Percentiles rank a stretch among this genome's conserved stretches.
phyloP scores from a whole-genome alignment of 352 stramenopile genomes.

The Globisporangium abappressorium region DNA sequence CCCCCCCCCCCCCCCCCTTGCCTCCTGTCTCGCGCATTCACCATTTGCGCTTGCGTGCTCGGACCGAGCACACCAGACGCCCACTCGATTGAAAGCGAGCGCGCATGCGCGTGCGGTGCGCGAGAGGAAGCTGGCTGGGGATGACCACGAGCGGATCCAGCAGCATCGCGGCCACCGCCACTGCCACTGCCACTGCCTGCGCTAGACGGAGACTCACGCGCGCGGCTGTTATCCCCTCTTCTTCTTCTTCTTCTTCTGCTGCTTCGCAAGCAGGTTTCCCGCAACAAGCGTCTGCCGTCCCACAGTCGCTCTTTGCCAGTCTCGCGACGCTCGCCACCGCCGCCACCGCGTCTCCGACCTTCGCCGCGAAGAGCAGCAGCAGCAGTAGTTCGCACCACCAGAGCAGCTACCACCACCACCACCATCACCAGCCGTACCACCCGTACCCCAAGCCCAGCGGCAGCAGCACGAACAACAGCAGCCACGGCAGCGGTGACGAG shows the following conservation, averaged over 20 bases:
- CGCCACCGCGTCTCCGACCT: not conserved
- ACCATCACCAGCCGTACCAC: conserved; percentile 18
- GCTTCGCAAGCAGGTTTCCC: not conserved
- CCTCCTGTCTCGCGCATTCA: not conserved
- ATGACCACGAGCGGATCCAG: conserved; percentile 12
- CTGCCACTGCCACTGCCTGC: not conserved
- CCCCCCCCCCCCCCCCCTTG: not conserved
- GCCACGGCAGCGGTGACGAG: conserved; percentile 9
- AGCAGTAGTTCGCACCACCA: not conserved
- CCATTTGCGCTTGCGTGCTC: conserved; percentile 7
- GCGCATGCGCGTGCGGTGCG: conserved; percentile 10
- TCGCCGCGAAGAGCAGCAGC: not conserved
- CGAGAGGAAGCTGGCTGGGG: not conserved
- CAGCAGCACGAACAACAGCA: not conserved
- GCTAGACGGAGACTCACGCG: conserved; percentile 9
- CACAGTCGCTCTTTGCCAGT: conserved; percentile 13
- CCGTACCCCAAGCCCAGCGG: conserved; percentile 15
- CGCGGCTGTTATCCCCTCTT: not conserved
- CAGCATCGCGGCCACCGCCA: not conserved
- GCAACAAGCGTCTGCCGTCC: not conserved
- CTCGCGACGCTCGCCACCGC: conserved; percentile 19
- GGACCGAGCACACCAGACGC: not conserved
- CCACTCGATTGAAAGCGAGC: not conserved
- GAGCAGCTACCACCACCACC: conserved; percentile 1
- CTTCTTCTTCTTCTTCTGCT: conserved; percentile 1